Base-by-base conservation (phyloP, 1,284 basidiomycete genomes). In the Ceratorhiza oryzae-sativae region DNA sequence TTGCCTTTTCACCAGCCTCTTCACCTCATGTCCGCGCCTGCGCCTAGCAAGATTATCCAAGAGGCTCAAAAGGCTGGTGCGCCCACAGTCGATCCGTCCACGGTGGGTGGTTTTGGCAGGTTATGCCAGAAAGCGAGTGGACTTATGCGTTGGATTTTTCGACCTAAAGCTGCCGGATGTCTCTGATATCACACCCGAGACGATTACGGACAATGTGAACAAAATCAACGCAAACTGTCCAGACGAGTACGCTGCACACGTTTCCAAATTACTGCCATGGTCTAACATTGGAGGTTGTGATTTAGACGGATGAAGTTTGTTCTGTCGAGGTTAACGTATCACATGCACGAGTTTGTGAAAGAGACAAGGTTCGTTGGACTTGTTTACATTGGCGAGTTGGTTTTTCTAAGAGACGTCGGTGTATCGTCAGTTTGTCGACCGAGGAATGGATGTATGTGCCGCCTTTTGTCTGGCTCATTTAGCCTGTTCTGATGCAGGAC, bases 391-490 rank as follows among this genome's bases (percentile, higher is more conserved):
- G 13, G 9, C n/a, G 10, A 41, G 27, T 3, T 2, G 23, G 15
- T 32, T 2, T 39, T 5, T 51, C 15, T 68, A 53, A 34, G n/a
- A 1, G 4, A 10, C 39, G 20, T 72, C 25, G 45, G 2, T 13
- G 32, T 45, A 15, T 56, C 18, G 20, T 6, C 51, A 87, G 87
- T 72, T 79, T 94, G 60, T 92, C 91, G 9, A 90, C 89, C 0
- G 89, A 94, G 8, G 93, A 95, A 82, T 95, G 94, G 93, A 90
- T 92, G 88, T 77, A 20, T 18, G 36, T 39, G 13, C 13, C 13
- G 36, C 46, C n/a, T n/a, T 20, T 20, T 15, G 10, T 27, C 48
- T 5, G 20, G 55, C 10, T 18, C 30, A 20, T 34, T 12, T 12
- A 23, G 15, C 36, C 6, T 45, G 10, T 42, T 46, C 41, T 68